Base-by-base conservation (phyloP, 345 rosid species). In the Pistacia vera region DNA sequence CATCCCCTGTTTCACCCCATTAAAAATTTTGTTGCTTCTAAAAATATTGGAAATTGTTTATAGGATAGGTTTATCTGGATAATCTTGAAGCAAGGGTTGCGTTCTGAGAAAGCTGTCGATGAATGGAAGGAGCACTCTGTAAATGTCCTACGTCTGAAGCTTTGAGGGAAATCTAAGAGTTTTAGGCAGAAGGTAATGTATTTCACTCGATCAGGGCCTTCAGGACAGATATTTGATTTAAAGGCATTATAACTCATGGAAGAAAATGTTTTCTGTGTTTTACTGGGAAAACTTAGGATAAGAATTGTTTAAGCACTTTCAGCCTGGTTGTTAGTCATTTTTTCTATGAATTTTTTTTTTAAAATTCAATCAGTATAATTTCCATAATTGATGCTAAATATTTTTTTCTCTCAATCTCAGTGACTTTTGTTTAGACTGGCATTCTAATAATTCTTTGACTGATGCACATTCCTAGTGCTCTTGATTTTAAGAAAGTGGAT, bases 141-240 rank as follows among this genome's bases (percentile, higher is more conserved):
- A 86, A 86, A 67, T 80, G 77, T 69, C 55, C 82, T 66, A 66
- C 71, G 8, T 72, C 66, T 57, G 86, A 85, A 51, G 75, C 72
- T 54, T 71, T 87, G 81, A 82, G 78, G 79, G 85, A 83, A 74
- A 82, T 51, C 38, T 89, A 22, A 84, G 78, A 74, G 76, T 78
- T 87, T 86, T 78, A 87, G 75, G 82, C 85, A 75, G 76, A 87
- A 87, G 93, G 91, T 87, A 82, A 80, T n/a, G 18, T 28, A 17
- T 30, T 66, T 52, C 14, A 0, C 38, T 54, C 44, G n/a, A 55
- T 51, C 30, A 1, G 30, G 30, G 30, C 2, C 30, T 2, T n/a
- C 62, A 20, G 12, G 25, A 30, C 13, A 20, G 77, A 51, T 28
- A 41, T 60, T 48, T 48, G 10, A 17, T 59, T 33, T 55, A 18